These are phyloP conservation scores for Basidioascus undulatus DNA, from an alignment of 768 basidiomycete genomes.

Conservation along the genomic window DNA sequence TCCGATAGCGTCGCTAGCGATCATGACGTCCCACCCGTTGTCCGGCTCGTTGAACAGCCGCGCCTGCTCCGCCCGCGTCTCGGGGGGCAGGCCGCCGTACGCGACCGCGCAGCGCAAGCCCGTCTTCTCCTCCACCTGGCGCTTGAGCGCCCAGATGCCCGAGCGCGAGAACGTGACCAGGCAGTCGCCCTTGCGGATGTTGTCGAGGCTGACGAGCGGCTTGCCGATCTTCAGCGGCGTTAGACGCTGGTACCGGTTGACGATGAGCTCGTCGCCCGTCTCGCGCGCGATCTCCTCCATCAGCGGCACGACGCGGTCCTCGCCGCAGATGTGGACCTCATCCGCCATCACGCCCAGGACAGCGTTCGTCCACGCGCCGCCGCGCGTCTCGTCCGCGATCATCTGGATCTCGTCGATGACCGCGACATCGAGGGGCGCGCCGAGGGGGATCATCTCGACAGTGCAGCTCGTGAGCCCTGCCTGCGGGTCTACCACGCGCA, in stretches of 20 bases:
- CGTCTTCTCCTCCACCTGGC: constrained; percentile 40
- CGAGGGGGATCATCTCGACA: constrained; percentile 59
- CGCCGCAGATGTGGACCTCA: constrained; percentile 86
- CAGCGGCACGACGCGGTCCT: constrained; percentile 72
- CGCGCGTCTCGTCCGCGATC: constrained; percentile 55
- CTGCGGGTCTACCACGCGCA: constrained; percentile 34
- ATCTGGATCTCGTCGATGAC: constrained; percentile 97
- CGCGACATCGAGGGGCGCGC: constrained; percentile 36
- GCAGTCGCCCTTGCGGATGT: constrained; percentile 62
- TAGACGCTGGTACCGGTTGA: constrained; percentile 67
- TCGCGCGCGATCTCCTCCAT: constrained; percentile 39
- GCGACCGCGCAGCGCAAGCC: constrained; percentile 69
- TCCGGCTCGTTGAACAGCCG: constrained; percentile 64
- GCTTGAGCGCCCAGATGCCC: constrained; percentile 53
- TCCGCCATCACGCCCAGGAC: constrained; percentile 48
- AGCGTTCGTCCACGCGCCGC: constrained; percentile 58
- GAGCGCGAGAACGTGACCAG: constrained; percentile 61
- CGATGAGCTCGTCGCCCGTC: constrained; percentile 55
- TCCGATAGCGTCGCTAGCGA: constrained; percentile 85
- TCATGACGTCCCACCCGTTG: constrained; percentile 66
- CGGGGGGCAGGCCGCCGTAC: constrained; percentile 77
- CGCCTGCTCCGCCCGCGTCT: constrained; percentile 77
- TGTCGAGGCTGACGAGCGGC: too few species aligned
- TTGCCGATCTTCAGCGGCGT: constrained; percentile 55
- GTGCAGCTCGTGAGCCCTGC: constrained; percentile 55